Evolutionary conservation across 805 yeast genomes (phyloP).

Genomic region (Yarrowia sp.): DNA sequence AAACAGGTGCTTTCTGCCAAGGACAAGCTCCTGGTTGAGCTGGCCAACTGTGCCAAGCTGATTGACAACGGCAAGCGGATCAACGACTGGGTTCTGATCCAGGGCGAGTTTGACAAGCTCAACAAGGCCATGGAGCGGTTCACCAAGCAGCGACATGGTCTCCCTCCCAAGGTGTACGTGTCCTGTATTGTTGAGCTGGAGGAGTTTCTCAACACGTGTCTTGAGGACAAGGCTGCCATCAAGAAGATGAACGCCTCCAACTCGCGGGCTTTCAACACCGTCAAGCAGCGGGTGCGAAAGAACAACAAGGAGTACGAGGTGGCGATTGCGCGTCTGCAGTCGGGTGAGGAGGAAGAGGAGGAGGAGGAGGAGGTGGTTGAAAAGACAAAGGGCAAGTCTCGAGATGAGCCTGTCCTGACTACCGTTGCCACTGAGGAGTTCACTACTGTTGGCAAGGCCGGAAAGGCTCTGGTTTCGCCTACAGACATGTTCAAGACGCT

Average conservation of each 20-base stretch:
- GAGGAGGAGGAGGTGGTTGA: slow-evolving; percentile 53
- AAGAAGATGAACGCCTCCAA: slow-evolving; percentile 75
- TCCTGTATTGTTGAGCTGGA: slow-evolving; percentile 70
- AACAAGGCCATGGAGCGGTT: slow-evolving; percentile 64
- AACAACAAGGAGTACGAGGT: slow-evolving; percentile 65
- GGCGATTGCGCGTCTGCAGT: slow-evolving; percentile 58
- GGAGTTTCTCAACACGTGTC: slow-evolving; percentile 55
- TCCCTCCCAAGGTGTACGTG: slow-evolving; percentile 70
- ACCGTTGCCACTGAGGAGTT: slow-evolving; percentile 42
- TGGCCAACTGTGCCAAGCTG: slow-evolving; percentile 61
- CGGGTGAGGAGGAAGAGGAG: slow-evolving; percentile 58
- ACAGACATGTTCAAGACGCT: slow-evolving; percentile 67
- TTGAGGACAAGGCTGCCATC: slow-evolving; percentile 51
- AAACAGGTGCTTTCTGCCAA: slow-evolving; percentile 90
- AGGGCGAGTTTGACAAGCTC: slow-evolving; percentile 73
- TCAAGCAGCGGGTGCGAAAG: slow-evolving; percentile 85
- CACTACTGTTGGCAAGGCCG: slow-evolving; percentile 43
- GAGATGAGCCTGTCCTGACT: slow-evolving; percentile 36
- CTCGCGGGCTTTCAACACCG: slow-evolving; percentile 81
- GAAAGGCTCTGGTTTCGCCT: slow-evolving; percentile 39
- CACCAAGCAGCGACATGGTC: slow-evolving; percentile 64
- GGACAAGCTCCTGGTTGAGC: slow-evolving; percentile 88
- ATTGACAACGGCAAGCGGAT: slow-evolving; percentile 67
- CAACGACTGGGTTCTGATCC: slow-evolving; percentile 76
- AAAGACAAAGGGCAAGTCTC: slow-evolving; percentile 31